phyloP scores from a whole-genome alignment of 768 basidiomycete genomes.

The Termitomyces titanicus region DNA sequence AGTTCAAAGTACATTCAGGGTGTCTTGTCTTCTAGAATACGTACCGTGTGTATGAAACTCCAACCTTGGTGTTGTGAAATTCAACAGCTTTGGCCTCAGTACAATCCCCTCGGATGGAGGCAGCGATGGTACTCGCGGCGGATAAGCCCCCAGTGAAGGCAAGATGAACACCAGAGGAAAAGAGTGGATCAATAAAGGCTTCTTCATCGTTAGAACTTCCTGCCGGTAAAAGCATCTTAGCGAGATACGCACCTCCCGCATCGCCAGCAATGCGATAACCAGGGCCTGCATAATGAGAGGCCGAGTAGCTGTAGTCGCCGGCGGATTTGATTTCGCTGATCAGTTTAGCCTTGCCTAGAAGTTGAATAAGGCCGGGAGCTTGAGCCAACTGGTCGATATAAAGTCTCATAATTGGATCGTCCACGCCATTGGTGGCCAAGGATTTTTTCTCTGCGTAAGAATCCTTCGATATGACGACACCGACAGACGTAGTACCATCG shows the following conservation, averaged over 20 bases:
- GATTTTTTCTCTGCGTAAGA: conserved; percentile 29
- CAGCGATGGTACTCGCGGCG: conserved; percentile 27
- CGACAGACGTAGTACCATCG: conserved; percentile 45
- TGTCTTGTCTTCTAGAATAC: neutral
- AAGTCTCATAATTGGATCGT: conserved; percentile 24
- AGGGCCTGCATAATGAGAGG: neutral
- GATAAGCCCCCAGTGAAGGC: conserved; percentile 29
- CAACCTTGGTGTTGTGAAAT: conserved; percentile 26
- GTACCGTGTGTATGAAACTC: conserved; percentile 27
- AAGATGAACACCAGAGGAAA: conserved; percentile 33
- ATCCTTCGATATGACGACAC: conserved; percentile 43
- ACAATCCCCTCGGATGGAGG: conserved; percentile 21
- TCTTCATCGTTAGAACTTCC: neutral
- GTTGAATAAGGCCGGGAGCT: neutral
- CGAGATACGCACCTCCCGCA: conserved; percentile 30
- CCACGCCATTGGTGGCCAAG: conserved; percentile 8
- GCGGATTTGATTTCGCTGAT: neutral
- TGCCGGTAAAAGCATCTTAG: neutral
- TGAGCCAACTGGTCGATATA: conserved; percentile 29
- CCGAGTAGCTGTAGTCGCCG: neutral
- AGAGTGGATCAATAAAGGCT: conserved; percentile 44
- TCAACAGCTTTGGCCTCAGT: conserved; percentile 18
- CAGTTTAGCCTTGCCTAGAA: neutral
- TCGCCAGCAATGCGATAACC: conserved; percentile 29
- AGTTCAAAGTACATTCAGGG: conserved; percentile 25